Evolutionary conservation across 2,329 filamentous ascomycete genomes (phyloP), one percentile per base, ranked within the genome.

Genomic region (Colletotrichum sp.): DNA sequence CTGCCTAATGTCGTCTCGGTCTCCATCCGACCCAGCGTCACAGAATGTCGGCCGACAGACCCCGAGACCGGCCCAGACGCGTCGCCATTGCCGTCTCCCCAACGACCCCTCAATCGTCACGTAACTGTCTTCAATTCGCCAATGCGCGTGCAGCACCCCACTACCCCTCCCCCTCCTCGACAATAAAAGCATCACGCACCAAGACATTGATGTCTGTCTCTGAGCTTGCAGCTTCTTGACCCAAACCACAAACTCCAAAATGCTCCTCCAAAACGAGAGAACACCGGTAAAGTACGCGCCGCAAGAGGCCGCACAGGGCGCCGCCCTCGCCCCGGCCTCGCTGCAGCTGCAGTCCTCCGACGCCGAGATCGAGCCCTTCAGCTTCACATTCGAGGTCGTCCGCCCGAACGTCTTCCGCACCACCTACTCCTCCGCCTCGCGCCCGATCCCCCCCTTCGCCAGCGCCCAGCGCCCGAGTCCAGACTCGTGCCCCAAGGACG

Each of bases 371-470:
- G 74, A 74, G 83, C 83, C 86, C 0, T 90, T 91, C 75, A 83
- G 88, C 18, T 95, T 95, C 81, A 87, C 87, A 1, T 94, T 95
- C 77, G 91, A 94, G 80, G 87, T 90, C 0, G 79, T 95, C 34
- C 88, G 89, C 18, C 86, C 89, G 24, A 93, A 92, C 67, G 85
- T 95, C 18, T 95, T 95, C 83, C 87, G 93, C 57, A 93, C 93
- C 2, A 93, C 92, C 0, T 95, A 95, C 80, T 89, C 90, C 2
- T 93, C 93, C 0, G 80, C 87, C 16, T 87, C 88, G 4, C 93
- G 95, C 79, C 91, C 91, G 8, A 81, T 94, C 3, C 92, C 93
- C 32, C 93, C 93, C 2, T 91, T 91, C 79, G 93, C 93, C 9
- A 93, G 92, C 71, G 87, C 91, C 7, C 82, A 82, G 9, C 86